Evolutionary conservation across 1,139 yeast genomes (phyloP).

Genomic region (Suhomyces taliae): DNA sequence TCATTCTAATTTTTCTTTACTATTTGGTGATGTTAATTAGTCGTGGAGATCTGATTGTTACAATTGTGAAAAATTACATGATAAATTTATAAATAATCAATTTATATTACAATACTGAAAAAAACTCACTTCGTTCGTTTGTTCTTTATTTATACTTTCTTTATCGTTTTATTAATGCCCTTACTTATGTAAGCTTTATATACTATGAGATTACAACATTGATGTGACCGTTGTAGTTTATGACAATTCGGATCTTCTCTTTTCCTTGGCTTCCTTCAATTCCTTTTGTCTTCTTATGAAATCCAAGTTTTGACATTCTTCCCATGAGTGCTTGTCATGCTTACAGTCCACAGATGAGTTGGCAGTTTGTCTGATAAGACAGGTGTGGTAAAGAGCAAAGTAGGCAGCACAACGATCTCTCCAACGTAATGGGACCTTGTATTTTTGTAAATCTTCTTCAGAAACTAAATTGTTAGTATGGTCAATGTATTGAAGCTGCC

Average conservation of each 20-base stretch:
- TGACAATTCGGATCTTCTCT: slow-evolving; percentile 20
- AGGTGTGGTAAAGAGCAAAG: slow-evolving; percentile 56
- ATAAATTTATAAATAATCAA: too few species aligned
- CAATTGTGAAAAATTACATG: too few species aligned
- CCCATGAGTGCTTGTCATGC: slow-evolving; percentile 81
- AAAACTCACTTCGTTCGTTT: too few species aligned
- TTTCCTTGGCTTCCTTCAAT: slow-evolving; percentile 56
- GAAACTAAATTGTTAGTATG: slow-evolving; percentile 48
- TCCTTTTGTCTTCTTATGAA: slow-evolving; percentile 80
- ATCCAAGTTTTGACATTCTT: slow-evolving; percentile 82
- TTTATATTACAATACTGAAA: too few species aligned
- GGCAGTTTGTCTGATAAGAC: slow-evolving; percentile 50
- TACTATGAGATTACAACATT: too few species aligned
- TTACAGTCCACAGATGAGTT: slow-evolving; percentile 59
- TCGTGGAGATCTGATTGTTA: too few species aligned
- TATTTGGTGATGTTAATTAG: too few species aligned
- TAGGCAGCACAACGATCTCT: slow-evolving; percentile 85
- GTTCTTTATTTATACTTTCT: too few species aligned
- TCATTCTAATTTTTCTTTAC: too few species aligned
- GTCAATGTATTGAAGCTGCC: too few species aligned
- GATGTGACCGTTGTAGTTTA: neutral
- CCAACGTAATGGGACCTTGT: slow-evolving; percentile 78
- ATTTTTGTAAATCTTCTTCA: slow-evolving; percentile 81
- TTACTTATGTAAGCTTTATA: too few species aligned
- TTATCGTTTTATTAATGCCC: neutral